Conservation (phyloP, 2,329 filamentous ascomycete species). For the Cladosporium sp. region DNA sequence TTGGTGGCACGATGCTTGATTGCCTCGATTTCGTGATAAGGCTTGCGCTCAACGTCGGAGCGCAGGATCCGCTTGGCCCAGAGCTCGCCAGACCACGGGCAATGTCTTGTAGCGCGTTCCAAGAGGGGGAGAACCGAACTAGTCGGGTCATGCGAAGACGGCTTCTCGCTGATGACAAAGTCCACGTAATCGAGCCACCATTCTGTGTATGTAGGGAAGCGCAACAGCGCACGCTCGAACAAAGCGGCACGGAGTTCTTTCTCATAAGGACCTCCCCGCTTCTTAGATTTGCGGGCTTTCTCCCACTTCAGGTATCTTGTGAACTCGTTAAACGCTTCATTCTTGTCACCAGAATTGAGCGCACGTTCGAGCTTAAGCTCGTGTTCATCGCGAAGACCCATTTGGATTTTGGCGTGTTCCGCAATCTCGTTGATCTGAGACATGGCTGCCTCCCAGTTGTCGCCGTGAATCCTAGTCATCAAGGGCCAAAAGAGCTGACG, state of each 20-base stretch:
- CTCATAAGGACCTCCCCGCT: slow-evolving; percentile 48
- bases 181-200: slow-evolving; percentile 84
- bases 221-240: slow-evolving; percentile 73
- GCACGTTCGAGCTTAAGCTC: slow-evolving; percentile 67
- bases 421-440: slow-evolving; percentile 64
- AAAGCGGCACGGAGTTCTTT: slow-evolving; percentile 60
- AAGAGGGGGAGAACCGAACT: slow-evolving; percentile 64
- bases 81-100: slow-evolving; percentile 85
- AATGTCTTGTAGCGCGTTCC: slow-evolving; percentile 81
- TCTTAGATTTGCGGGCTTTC: slow-evolving; percentile 51
- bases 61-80: slow-evolving; percentile 89
- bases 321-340: slow-evolving; percentile 56
- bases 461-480: slow-evolving; percentile 63
- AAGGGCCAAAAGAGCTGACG: slow-evolving; percentile 74
- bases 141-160: slow-evolving; percentile 21
- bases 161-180: slow-evolving; percentile 61
- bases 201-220: slow-evolving; percentile 70
- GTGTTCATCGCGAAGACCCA: slow-evolving; percentile 59
- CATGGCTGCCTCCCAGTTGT: slow-evolving; percentile 74
- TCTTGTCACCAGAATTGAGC: slow-evolving; percentile 55
- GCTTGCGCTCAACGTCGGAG: slow-evolving; percentile 73
- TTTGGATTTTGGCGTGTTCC: slow-evolving; percentile 63
- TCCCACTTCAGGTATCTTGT: slow-evolving; percentile 85
- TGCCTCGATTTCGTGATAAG: slow-evolving; percentile 78
- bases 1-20: slow-evolving; percentile 93